Base-by-base conservation (phyloP, 352 stramenopile genomes). In the Phytopythium vexans region DNA sequence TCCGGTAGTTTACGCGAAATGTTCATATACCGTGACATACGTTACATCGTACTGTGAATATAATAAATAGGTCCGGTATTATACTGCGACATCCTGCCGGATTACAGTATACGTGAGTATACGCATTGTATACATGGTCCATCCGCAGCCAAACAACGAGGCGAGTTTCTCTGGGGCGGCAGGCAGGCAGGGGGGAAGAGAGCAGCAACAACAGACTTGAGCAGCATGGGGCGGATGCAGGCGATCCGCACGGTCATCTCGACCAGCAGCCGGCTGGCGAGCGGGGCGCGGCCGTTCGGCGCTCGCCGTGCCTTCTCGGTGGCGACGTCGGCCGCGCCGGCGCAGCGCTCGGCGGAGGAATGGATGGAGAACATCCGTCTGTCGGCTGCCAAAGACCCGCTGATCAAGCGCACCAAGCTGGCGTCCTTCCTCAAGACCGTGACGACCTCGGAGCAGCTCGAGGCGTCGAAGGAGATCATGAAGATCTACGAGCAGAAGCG, bases 401-500 rank as follows among this genome's bases (percentile, higher is more conserved):
- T 79, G 36, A 88, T 92, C 66, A 92, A 92, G 59, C 82, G 83
- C 59, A 88, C 82, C 39, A 92, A 92, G 66, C 64, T 92, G 57
- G 74, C 79, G 56, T 89, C 77, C 47, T 92, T 87, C 74, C 74
- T 92, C 49, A 89, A 90, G 67, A 83, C 77, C 16, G 80, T 92
- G 49, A 90, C 76, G 34, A 92, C 77, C 5, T 89, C 72, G 50
- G 82, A 92, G 63, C 66, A 92, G 66, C 66, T 92, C 44, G 76
- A 87, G 64, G 77, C 75, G 1, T 83, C 71, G 31, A 90, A 90
- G 67, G 79, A 89, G 65, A 90, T 92, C 59, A 90, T 92, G 82
- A 86, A 88, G 63, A 90, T 92, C 55, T 92, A 92, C 61, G 82
- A 92, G 70, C 65, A 86, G 62, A 92, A 92, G 68, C 79, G 82